phyloP scores from a whole-genome alignment of 2,329 filamentous ascomycete genomes.

The Aureobasidium sp. region DNA sequence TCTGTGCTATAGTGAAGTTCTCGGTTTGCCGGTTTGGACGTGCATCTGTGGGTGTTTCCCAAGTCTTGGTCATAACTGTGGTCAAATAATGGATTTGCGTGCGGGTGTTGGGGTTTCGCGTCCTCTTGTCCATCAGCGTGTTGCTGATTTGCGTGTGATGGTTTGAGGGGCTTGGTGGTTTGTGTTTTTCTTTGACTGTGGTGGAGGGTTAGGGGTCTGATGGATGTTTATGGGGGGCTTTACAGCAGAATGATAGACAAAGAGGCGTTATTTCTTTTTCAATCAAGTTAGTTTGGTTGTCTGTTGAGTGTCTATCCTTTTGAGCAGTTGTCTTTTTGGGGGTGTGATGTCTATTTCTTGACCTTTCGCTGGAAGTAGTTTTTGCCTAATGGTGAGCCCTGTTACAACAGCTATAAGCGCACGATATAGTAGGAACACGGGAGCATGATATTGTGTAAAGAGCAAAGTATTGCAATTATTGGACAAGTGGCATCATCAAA shows the following conservation, averaged over 20 bases:
- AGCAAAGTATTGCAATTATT: not conserved
- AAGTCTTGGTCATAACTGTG: constrained; percentile 20
- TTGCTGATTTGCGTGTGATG: not conserved
- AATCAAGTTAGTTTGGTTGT: no score
- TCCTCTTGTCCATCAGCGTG: not conserved
- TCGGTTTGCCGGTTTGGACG: constrained; percentile 18
- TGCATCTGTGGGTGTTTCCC: constrained; percentile 23
- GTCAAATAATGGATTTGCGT: not conserved
- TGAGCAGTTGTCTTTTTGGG: no score
- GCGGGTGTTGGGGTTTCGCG: not conserved
- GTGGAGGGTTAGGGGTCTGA: not conserved
- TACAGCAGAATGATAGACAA: not conserved
- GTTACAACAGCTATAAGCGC: not conserved
- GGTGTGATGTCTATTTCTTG: no score
- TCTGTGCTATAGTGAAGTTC: not conserved
- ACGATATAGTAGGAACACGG: not conserved
- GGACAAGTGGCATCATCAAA: not conserved
- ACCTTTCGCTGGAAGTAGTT: no score
- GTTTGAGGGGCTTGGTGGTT: not conserved
- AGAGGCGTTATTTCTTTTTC: not conserved
- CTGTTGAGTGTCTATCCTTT: no score
- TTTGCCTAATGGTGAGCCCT: no score
- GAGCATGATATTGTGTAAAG: not conserved
- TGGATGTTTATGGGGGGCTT: not conserved
- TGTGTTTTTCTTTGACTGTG: not conserved